These are phyloP conservation scores for Juncus effusus DNA, from an alignment of 176 grass and related monocot species.

Conservation along the genomic window DNA sequence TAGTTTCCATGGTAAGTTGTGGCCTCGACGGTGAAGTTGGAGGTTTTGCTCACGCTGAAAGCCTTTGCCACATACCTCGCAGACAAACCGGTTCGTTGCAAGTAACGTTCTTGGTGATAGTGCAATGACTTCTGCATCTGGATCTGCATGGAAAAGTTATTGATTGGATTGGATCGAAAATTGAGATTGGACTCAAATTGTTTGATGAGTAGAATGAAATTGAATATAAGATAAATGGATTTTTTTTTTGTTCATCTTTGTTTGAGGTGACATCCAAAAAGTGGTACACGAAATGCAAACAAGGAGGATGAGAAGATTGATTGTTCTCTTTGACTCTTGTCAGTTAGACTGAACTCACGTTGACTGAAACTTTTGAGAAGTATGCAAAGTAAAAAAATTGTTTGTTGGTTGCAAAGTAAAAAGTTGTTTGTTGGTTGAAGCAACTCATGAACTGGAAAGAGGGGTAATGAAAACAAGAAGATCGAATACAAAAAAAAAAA, in stretches of 20 bases:
- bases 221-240: not conserved
- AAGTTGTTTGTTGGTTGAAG: no score
- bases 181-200: not conserved
- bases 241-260: not conserved
- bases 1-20: constrained; percentile 98
- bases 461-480: no score
- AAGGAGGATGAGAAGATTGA: constrained; percentile 12
- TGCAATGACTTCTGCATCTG: constrained; percentile 92
- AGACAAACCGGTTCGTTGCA: constrained; percentile 95
- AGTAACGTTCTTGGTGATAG: constrained; percentile 77
- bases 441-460: no score
- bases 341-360: not conserved
- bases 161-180: constrained; percentile 2
- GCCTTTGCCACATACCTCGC: constrained; percentile 95
- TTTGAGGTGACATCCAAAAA: not conserved
- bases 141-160: constrained; percentile 41
- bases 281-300: constrained; percentile 18
- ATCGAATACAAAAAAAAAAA: no score
- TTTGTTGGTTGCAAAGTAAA: no score
- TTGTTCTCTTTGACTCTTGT: not conserved
- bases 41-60: constrained; percentile 99
- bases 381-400: no score
- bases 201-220: not conserved
- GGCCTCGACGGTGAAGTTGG: constrained; percentile 92
- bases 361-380: no score